Evolutionary conservation across 495 filamentous ascomycete species (phyloP).

Genomic region (Chaetomium fimeti): DNA sequence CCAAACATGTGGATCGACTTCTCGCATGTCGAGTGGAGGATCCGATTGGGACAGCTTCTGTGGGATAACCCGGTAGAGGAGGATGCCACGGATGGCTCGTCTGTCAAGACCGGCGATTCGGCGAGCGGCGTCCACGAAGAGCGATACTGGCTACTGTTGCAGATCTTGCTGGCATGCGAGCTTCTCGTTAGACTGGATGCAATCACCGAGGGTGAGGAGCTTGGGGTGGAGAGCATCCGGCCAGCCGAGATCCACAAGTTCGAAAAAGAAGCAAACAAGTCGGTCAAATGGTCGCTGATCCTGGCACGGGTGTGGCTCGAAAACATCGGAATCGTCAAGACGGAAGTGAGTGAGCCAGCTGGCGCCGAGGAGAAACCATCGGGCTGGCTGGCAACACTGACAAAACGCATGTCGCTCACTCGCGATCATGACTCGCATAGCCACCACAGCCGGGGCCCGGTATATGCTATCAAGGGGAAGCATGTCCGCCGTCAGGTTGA

Average conservation of each 20-base stretch:
- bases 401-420: slow-evolving; percentile 50
- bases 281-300: slow-evolving; percentile 77
- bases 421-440: slow-evolving; percentile 39
- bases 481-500: slow-evolving; percentile 52
- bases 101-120: slow-evolving; percentile 40
- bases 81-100: slow-evolving; percentile 49
- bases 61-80: slow-evolving; percentile 64
- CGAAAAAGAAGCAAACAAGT: slow-evolving; percentile 61
- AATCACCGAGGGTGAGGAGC: slow-evolving; percentile 59
- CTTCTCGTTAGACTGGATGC: slow-evolving; percentile 72
- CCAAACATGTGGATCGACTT: slow-evolving; percentile 74
- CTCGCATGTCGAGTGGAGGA: slow-evolving; percentile 74
- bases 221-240: slow-evolving; percentile 49
- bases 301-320: slow-evolving; percentile 74
- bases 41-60: slow-evolving; percentile 74
- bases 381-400: slow-evolving; percentile 53
- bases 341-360: slow-evolving; percentile 40
- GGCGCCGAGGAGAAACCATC: slow-evolving; percentile 35
- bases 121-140: slow-evolving; percentile 49
- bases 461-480: slow-evolving; percentile 45
- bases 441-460: slow-evolving; percentile 35
- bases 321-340: slow-evolving; percentile 58
- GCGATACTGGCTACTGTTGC: slow-evolving; percentile 76
- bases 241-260: slow-evolving; percentile 62
- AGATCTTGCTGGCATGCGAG: slow-evolving; percentile 75